Percentiles rank a stretch among this genome's conserved stretches.
phyloP scores from a whole-genome alignment of 441 rosid species.

The Jatropha multifida region DNA sequence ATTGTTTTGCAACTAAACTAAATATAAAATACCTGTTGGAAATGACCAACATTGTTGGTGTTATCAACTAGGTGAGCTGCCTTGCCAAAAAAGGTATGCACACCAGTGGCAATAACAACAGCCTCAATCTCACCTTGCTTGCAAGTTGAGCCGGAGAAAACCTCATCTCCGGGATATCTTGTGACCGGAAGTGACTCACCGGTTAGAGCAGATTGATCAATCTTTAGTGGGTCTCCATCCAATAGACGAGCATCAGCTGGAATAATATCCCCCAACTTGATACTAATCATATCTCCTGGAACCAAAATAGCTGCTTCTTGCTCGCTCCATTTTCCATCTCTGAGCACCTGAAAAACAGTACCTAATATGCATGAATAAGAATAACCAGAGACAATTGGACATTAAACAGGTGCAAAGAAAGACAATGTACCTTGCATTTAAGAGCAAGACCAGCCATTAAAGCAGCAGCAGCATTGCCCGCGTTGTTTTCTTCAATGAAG shows the following conservation, averaged over 20 bases:
- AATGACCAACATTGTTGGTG: conserved; percentile 93
- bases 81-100: conserved; percentile 95
- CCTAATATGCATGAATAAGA: too few relatives aligned
- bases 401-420: too few relatives aligned
- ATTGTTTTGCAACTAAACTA: too few relatives aligned
- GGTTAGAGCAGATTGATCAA: conserved; percentile 88
- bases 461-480: conserved; percentile 96
- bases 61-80: conserved; percentile 95
- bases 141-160: conserved; percentile 91
- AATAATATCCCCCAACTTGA: conserved; percentile 85
- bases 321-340: conserved; percentile 86
- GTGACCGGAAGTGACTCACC: conserved; percentile 91
- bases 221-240: conserved; percentile 89
- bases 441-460: conserved; percentile 98
- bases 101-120: conserved; percentile 87
- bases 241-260: conserved; percentile 95
- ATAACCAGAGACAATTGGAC: too few relatives aligned
- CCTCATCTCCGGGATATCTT: conserved; percentile 61
- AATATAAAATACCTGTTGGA: conserved; percentile 60
- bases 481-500: conserved; percentile 88
- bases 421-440: conserved; percentile 59
- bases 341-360: conserved; percentile 50
- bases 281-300: conserved; percentile 88
- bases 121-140: conserved; percentile 98
- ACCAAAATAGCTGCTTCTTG: conserved; percentile 82